Percentiles rank a stretch among this genome's conserved stretches.
Evolutionary conservation across 352 stramenopile species (phyloP).

Genomic region (Pythium aristosporum): DNA sequence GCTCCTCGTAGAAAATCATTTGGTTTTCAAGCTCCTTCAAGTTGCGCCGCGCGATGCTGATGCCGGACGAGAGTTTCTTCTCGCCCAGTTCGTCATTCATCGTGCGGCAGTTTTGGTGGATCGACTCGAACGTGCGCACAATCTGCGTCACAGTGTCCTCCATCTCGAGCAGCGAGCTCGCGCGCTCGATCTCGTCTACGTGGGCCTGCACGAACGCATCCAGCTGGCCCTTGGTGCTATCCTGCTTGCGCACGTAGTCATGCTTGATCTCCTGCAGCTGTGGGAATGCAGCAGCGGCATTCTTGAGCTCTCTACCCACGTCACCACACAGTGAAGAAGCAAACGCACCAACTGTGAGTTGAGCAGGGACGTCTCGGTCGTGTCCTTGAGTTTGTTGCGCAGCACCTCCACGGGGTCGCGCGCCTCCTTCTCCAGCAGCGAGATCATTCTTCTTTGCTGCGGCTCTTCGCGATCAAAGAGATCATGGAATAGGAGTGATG

Average conservation of each 20-base stretch:
- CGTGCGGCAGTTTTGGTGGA: conserved; percentile 60
- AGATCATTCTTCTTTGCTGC: conserved; percentile 47
- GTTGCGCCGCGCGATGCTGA: conserved; percentile 81
- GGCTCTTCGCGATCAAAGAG: background rate
- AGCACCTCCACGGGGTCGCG: conserved; percentile 81
- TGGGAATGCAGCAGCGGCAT: background rate
- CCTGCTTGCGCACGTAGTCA: conserved; percentile 71
- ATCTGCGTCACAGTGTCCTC: conserved; percentile 65
- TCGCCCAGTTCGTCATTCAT: conserved; percentile 86
- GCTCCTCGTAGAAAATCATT: conserved; percentile 82
- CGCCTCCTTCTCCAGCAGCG: conserved; percentile 80
- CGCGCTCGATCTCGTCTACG: conserved; percentile 85
- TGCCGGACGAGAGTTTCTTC: conserved; percentile 73
- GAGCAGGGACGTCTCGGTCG: conserved; percentile 74
- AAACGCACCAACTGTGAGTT: conserved; percentile 72
- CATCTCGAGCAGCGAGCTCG: conserved; percentile 66
- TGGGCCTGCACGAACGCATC: conserved; percentile 70
- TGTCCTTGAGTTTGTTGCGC: conserved; percentile 81
- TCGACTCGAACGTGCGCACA: conserved; percentile 51
- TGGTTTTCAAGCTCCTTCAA: conserved; percentile 77
- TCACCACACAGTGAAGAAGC: background rate
- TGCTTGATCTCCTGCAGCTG: conserved; percentile 85
- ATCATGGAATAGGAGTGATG: conserved; percentile 13
- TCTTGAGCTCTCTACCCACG: background rate
- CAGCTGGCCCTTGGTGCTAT: conserved; percentile 72